Conservation (phyloP, 805 yeast species). For the Zygosaccharomyces kombuchaensis region DNA sequence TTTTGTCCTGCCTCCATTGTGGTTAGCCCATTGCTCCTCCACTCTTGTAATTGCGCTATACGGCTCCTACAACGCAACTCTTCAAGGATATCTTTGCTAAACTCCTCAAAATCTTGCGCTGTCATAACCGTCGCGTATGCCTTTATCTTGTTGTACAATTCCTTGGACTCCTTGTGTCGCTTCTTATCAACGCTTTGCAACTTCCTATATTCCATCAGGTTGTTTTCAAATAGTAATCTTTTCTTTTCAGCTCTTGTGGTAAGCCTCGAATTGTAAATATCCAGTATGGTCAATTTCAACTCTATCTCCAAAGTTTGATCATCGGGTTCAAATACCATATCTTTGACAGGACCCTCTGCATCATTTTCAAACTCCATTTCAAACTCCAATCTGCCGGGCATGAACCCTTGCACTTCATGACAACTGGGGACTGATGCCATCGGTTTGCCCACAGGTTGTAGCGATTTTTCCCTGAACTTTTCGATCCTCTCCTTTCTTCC, state of each 20-base stretch:
- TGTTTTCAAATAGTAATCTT: slow-evolving; percentile 70
- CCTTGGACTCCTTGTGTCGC: slow-evolving; percentile 86
- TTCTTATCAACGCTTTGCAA: slow-evolving; percentile 79
- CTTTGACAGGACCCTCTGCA: slow-evolving; percentile 90
- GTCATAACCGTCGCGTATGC: slow-evolving; percentile 79
- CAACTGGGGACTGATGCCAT: slow-evolving; percentile 92
- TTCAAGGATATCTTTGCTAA: slow-evolving; percentile 65
- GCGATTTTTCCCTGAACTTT: slow-evolving; percentile 60
- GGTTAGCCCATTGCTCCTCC: slow-evolving; percentile 87
- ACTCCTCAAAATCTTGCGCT: slow-evolving; percentile 71
- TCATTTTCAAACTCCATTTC: slow-evolving; percentile 96
- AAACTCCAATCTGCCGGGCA: slow-evolving; percentile 98
- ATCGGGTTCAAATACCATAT: slow-evolving; percentile 92
- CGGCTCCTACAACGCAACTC: slow-evolving; percentile 77
- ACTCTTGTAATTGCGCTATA: slow-evolving; percentile 86
- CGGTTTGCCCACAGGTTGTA: slow-evolving; percentile 85
- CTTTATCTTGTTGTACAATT: slow-evolving; percentile 66
- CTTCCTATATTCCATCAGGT: slow-evolving; percentile 77
- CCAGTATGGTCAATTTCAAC: slow-evolving; percentile 78
- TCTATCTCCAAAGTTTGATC: slow-evolving; percentile 87
- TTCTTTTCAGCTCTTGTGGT: slow-evolving; percentile 92
- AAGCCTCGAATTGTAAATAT: slow-evolving; percentile 83
- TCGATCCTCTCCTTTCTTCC: slow-evolving; percentile 70
- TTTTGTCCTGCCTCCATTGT: slow-evolving; percentile 75
- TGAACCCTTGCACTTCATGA: slow-evolving; percentile 94